phyloP scores from a whole-genome alignment of 306 rosid genomes.

The Lithocarpus polystachyus region DNA sequence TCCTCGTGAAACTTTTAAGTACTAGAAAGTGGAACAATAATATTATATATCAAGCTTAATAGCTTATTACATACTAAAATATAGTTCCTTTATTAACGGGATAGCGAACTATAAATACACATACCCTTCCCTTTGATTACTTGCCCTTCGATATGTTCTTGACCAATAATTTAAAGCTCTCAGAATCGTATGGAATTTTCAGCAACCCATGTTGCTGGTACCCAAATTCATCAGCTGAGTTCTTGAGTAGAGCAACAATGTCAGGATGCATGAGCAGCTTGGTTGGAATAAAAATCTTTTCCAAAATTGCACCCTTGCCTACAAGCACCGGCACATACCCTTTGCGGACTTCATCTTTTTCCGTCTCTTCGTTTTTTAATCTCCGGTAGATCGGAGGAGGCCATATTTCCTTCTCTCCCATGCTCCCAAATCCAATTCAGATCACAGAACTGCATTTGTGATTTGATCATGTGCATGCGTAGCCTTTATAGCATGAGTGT shows the following conservation, averaged over 20 bases:
- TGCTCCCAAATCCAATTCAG: no score
- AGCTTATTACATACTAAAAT: no score
- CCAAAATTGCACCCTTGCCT: constrained; percentile 22
- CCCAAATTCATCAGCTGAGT: constrained; percentile 30
- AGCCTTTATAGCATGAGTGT: no score
- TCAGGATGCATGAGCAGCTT: constrained; percentile 32
- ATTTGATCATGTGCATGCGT: no score
- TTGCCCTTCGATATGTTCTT: constrained; percentile 10
- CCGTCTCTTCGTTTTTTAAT: no score
- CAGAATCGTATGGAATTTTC: constrained; percentile 13
- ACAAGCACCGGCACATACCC: constrained; percentile 43
- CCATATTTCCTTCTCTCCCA: no score
- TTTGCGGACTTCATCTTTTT: constrained; percentile 17
- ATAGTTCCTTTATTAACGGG: background rate
- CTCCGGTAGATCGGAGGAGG: no score
- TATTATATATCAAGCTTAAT: no score
- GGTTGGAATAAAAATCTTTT: constrained; percentile 35
- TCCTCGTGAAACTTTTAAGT: no score
- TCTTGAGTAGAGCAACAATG: constrained; percentile 28
- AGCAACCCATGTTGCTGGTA: constrained; percentile 35
- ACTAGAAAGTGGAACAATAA: no score
- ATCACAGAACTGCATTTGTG: no score
- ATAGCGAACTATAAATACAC: background rate
- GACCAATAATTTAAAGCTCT: constrained; percentile 25
- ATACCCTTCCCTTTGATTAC: no score